Evolutionary conservation across 2,329 filamentous ascomycete genomes (phyloP).

Genomic region (Tolypocladium inflatum): DNA sequence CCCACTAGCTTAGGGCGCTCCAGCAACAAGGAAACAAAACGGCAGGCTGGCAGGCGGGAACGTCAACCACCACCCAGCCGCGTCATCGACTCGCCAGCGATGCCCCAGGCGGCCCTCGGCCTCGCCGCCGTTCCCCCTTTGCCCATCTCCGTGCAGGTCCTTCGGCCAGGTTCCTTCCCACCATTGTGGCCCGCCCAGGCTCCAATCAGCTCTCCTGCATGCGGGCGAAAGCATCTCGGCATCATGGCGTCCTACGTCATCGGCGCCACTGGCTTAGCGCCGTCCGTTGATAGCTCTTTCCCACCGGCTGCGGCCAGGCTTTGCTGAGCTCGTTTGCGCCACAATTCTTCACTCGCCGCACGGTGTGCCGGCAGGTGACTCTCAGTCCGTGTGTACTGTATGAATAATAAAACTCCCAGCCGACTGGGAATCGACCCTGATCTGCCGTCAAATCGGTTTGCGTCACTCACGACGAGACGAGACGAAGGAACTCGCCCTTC

Average conservation of each 20-base stretch:
- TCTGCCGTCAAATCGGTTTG: neutral
- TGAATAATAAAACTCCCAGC: too few species aligned
- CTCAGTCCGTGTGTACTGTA: too few species aligned
- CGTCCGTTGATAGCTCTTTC: too few species aligned
- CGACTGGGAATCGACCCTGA: too few species aligned
- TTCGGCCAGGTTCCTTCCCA: neutral
- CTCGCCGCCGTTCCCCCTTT: neutral
- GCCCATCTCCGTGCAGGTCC: neutral
- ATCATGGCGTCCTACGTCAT: neutral
- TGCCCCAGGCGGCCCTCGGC: neutral
- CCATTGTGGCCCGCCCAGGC: neutral
- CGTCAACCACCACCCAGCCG: slow-evolving; percentile 6
- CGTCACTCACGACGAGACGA: neutral
- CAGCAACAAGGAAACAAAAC: neutral
- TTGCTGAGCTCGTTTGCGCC: neutral
- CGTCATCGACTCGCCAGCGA: slow-evolving; percentile 21
- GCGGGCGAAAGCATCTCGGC: neutral
- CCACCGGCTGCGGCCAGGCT: neutral
- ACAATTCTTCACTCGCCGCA: too few species aligned
- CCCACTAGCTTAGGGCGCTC: neutral
- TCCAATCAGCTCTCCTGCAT: neutral
- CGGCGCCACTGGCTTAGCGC: neutral
- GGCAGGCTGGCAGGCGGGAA: neutral
- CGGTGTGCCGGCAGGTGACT: too few species aligned
- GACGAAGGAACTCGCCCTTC: neutral